These are phyloP conservation scores for Diplodia mutila DNA, from an alignment of 2,329 filamentous ascomycete genomes.

Conservation along the genomic window DNA sequence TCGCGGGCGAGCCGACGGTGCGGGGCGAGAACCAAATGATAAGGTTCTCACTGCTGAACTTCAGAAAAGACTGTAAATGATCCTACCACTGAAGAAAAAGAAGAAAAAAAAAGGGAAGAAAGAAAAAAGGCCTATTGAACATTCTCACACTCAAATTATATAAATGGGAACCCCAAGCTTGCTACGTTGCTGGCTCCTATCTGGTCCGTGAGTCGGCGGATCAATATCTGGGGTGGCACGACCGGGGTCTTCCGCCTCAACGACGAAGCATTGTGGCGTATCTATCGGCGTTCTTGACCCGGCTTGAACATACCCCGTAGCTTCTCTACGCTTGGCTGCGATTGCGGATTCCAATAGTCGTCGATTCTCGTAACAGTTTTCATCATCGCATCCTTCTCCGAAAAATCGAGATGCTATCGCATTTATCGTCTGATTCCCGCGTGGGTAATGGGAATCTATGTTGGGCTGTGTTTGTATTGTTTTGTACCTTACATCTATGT, in stretches of 20 bases:
- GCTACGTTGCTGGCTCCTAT: not conserved
- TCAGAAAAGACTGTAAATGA: not conserved
- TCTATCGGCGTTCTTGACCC: conserved; percentile 6
- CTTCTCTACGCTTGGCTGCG: not conserved
- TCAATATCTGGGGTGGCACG: conserved; percentile 18
- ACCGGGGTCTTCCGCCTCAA: conserved; percentile 12
- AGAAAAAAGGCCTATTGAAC: not conserved
- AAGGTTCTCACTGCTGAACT: not conserved
- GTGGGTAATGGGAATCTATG: no score
- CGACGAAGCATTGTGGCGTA: conserved; percentile 16
- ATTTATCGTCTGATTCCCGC: no score
- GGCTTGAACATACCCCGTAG: not conserved
- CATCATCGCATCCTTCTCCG: not conserved
- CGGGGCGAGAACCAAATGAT: not conserved
- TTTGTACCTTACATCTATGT: no score
- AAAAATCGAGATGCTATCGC: no score
- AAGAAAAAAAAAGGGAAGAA: no score
- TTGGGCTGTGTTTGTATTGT: no score
- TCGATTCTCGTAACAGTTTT: conserved; percentile 9
- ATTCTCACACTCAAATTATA: not conserved
- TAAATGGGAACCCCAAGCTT: not conserved
- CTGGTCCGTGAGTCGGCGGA: not conserved
- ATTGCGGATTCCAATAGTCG: not conserved
- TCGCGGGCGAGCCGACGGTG: not conserved
- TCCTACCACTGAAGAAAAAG: no score